Evolutionary conservation across 1,284 basidiomycete species (phyloP).

Genomic region (Veloporphyrellus conicus): DNA sequence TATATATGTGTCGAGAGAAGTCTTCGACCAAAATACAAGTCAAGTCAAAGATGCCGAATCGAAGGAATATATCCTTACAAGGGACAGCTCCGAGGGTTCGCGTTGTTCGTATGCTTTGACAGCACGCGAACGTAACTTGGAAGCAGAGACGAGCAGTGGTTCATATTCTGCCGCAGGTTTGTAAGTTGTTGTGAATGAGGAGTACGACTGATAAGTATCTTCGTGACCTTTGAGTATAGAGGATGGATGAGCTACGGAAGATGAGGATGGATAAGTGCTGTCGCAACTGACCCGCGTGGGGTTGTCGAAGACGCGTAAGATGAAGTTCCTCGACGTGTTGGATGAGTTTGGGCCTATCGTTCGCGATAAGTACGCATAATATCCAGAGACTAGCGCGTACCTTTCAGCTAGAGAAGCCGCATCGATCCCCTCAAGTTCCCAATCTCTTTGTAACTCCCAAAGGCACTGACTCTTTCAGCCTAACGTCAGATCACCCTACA

Average conservation of each 20-base stretch:
- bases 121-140: slow-evolving; percentile 60
- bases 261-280: not conserved
- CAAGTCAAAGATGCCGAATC: slow-evolving; percentile 1
- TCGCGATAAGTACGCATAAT: slow-evolving; percentile 27
- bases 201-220: slow-evolving; percentile 79
- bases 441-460: slow-evolving; percentile 72
- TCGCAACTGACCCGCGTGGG: slow-evolving; percentile 56
- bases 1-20: slow-evolving; percentile 57
- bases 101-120: slow-evolving; percentile 59
- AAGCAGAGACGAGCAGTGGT: slow-evolving; percentile 66
- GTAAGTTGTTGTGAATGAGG: slow-evolving; percentile 78
- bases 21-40: slow-evolving; percentile 18
- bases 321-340: slow-evolving; percentile 48
- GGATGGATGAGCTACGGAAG: slow-evolving; percentile 6
- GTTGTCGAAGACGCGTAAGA: slow-evolving; percentile 59
- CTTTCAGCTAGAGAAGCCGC: slow-evolving; percentile 42
- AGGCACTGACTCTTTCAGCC: slow-evolving; percentile 57
- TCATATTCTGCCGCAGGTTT: slow-evolving; percentile 76
- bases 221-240: slow-evolving; percentile 50
- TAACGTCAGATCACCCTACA: slow-evolving; percentile 15
- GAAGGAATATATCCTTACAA: slow-evolving; percentile 40
- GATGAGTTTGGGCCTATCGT: slow-evolving; percentile 32
- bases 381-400: slow-evolving; percentile 33
- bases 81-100: slow-evolving; percentile 53
- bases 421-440: slow-evolving; percentile 67